A percentile compares a stretch with the other conserved stretches of the same genome.
phyloP scores from a whole-genome alignment of 2,329 filamentous ascomycete species.

The Alternaria atra region DNA sequence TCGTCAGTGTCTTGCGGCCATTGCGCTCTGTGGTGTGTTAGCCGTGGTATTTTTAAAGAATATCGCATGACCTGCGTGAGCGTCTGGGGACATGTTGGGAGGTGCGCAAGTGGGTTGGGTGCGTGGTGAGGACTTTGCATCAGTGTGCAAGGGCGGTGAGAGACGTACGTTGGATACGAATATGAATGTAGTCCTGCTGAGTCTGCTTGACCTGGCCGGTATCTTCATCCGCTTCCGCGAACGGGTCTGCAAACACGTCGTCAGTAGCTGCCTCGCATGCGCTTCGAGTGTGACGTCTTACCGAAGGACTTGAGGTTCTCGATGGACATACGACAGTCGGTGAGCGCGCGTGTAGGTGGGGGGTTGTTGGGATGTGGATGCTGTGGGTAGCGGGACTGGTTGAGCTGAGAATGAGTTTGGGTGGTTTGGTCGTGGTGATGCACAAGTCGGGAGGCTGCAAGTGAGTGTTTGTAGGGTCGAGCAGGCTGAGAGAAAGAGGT shows the following conservation, averaged over 20 bases:
- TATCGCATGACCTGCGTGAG: not conserved
- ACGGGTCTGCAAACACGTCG: slow-evolving; percentile 70
- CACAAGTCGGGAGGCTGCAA: slow-evolving; percentile 14
- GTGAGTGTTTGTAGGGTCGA: slow-evolving; percentile 11
- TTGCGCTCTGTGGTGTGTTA: slow-evolving; percentile 83
- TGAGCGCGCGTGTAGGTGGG: slow-evolving; percentile 36
- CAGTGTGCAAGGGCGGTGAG: slow-evolving; percentile 11
- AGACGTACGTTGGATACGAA: slow-evolving; percentile 92
- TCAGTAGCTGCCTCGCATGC: slow-evolving; percentile 12
- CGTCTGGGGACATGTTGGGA: not conserved
- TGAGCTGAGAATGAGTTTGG: slow-evolving; percentile 19
- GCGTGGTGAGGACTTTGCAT: slow-evolving; percentile 4
- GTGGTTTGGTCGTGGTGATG: slow-evolving; percentile 20
- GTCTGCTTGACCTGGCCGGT: slow-evolving; percentile 92
- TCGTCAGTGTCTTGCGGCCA: slow-evolving; percentile 99
- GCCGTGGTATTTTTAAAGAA: slow-evolving; percentile 25
- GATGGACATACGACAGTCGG: slow-evolving; percentile 46
- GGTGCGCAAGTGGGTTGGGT: not conserved
- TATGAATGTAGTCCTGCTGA: slow-evolving; percentile 96
- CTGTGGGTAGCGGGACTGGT: slow-evolving; percentile 9
- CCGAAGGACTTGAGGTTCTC: slow-evolving; percentile 61
- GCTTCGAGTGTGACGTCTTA: slow-evolving; percentile 10
- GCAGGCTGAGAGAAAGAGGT: slow-evolving; percentile 28
- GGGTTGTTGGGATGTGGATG: slow-evolving; percentile 25
- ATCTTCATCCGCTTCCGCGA: slow-evolving; percentile 99